These are phyloP conservation scores for Licmophora abbreviata DNA, from an alignment of 108 stramenopile genomes.

Conservation along the genomic window DNA sequence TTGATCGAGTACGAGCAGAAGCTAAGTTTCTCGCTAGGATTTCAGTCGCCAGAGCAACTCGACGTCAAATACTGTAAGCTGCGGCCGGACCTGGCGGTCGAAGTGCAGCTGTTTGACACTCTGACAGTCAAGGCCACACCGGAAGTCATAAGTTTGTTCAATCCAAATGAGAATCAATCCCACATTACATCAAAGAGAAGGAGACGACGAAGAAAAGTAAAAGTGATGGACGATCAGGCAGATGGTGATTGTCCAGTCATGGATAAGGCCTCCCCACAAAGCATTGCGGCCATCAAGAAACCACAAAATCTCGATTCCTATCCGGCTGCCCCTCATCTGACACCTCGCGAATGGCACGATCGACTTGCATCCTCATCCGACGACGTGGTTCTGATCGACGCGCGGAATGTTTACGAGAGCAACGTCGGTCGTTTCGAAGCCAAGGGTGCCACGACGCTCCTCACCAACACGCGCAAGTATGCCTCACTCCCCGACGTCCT, in stretches of 20 bases:
- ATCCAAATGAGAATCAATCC: slow-evolving; percentile 8
- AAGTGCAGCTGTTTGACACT: slow-evolving; percentile 51
- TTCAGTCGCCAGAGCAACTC: slow-evolving; percentile 19
- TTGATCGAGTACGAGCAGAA: slow-evolving; percentile 13
- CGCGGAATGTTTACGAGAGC: slow-evolving; percentile 72
- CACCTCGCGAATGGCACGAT: slow-evolving; percentile 67
- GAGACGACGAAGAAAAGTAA: slow-evolving; percentile 8
- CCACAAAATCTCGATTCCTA: slow-evolving; percentile 28
- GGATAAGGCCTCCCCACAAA: background rate
- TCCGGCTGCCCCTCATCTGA: slow-evolving; percentile 46
- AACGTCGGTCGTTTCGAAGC: slow-evolving; percentile 62
- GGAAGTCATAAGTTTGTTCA: slow-evolving; percentile 66
- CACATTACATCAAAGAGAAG: slow-evolving; percentile 10
- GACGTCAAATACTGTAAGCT: slow-evolving; percentile 74
- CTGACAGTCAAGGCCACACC: slow-evolving; percentile 52
- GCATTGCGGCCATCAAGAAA: background rate
- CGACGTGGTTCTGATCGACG: slow-evolving; percentile 54
- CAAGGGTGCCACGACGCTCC: slow-evolving; percentile 23
- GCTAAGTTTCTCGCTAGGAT: background rate
- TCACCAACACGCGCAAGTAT: slow-evolving; percentile 80
- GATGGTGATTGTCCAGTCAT: background rate
- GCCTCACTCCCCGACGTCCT: slow-evolving; percentile 61
- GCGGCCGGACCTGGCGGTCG: slow-evolving; percentile 43
- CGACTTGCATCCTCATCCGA: slow-evolving; percentile 16
- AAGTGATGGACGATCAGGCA: background rate